Percentiles rank a stretch among this genome's conserved stretches.
Conservation (phyloP, 2,329 filamentous ascomycete genomes). For the Fusarium piperis region DNA sequence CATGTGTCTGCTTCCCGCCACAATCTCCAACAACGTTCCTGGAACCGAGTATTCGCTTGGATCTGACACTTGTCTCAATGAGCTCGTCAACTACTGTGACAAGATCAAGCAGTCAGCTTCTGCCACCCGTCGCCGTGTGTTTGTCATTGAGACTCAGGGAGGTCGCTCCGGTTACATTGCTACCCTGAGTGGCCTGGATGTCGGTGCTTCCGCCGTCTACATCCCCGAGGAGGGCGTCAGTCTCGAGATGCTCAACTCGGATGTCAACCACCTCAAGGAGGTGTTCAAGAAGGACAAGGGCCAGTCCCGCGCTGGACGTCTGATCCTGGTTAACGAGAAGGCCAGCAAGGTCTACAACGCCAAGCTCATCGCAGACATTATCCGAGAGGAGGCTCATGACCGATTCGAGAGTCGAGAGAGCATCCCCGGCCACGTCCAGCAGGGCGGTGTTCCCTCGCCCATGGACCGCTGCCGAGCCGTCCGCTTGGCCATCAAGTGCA, state of each 20-base stretch:
- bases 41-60: slow-evolving; percentile 97
- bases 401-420: slow-evolving; percentile 93
- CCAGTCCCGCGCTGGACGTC: slow-evolving; percentile 87
- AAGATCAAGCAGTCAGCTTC: slow-evolving; percentile 97
- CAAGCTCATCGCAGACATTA: slow-evolving; percentile 93
- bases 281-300: slow-evolving; percentile 88
- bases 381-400: slow-evolving; percentile 90
- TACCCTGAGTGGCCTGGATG: slow-evolving; percentile 87
- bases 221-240: slow-evolving; percentile 96
- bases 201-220: slow-evolving; percentile 93
- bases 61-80: slow-evolving; percentile 96
- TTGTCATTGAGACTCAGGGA: slow-evolving; percentile 98
- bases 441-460: slow-evolving; percentile 89
- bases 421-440: slow-evolving; percentile 93
- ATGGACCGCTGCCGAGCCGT: slow-evolving; percentile 97
- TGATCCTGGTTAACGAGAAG: slow-evolving; percentile 97
- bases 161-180: slow-evolving; percentile 94
- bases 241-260: slow-evolving; percentile 89
- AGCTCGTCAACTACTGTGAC: slow-evolving; percentile 94
- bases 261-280: slow-evolving; percentile 88
- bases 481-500: slow-evolving; percentile 90
- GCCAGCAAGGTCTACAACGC: slow-evolving; percentile 90
- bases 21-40: slow-evolving; percentile 98
- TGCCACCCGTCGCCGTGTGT: slow-evolving; percentile 90
- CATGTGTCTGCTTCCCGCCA: slow-evolving; percentile 91